Base-by-base conservation (phyloP, 768 basidiomycete genomes). In the Paxillus rubicundulus region DNA sequence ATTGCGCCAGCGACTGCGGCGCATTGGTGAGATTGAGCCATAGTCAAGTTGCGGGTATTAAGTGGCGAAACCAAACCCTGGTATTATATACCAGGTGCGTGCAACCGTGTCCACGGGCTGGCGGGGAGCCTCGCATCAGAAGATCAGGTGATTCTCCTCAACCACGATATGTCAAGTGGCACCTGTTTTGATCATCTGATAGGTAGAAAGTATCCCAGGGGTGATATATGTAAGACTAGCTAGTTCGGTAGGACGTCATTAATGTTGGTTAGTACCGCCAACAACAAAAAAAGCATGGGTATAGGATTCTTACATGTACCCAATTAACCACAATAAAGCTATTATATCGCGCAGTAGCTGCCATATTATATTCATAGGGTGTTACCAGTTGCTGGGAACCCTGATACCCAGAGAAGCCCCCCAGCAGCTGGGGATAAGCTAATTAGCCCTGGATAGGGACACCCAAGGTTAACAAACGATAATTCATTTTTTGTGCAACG, bases 11-110 rank as follows among this genome's bases (percentile, higher is more conserved):
- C 72, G 59, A 89, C 72, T 43, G 84, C 85, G 59, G 75, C 59
- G 69, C 87, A 88, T 63, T 76, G 77, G 9, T 79, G 79, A 70
- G 76, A 72, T 49, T 78, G 72, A 44, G 79, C 69, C 78, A 79
- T 83, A 50, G 52, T 66, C 45, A 44, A 51, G 6, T 44, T 41
- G 33, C 36, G 21, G 12, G 14, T 16, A 44, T 28, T 27, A 30
- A 28, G 5, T 38, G 12, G n/a, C 17, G 37, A 38, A 8, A 8
- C 7, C 5, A 38, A n/a, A 4, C n/a, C 37, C 37, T 38, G 4
- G 17, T 38, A 38, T 38, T 14, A 12, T 33, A 32, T 33, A 33
- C 33, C 33, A 33, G 33, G 33, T 33, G 10, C 13, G 13, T 14
- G 9, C 5, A 24, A 24, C 24, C 24, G 13, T 33, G 12, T 17